Conservation (phyloP, 192 early-diverging fungal genomes). For the Backusella westeae region DNA sequence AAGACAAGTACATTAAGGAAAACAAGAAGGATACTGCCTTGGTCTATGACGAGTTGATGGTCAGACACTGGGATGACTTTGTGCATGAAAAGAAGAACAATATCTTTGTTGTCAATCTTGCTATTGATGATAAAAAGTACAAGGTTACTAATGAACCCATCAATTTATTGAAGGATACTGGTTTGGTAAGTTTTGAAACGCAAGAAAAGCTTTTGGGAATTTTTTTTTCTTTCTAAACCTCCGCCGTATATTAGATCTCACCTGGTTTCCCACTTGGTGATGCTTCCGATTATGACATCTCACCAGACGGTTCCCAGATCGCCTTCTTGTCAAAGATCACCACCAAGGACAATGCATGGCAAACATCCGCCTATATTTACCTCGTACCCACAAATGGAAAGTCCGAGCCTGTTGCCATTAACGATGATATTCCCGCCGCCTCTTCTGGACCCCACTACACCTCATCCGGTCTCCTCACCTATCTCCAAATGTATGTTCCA, state of each 20-base stretch:
- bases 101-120: constrained; percentile 53
- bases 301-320: constrained; percentile 58
- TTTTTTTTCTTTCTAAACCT: constrained; percentile 4
- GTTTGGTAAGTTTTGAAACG: constrained; percentile 33
- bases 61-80: constrained; percentile 81
- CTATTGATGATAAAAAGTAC: constrained; percentile 37
- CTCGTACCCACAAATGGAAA: constrained; percentile 52
- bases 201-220: not conserved
- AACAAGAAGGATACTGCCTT: constrained; percentile 57
- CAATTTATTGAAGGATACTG: constrained; percentile 51
- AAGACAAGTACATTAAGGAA: constrained; percentile 39
- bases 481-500: constrained; percentile 70
- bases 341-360: constrained; percentile 66
- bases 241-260: constrained; percentile 25
- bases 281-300: constrained; percentile 59
- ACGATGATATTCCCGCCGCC: constrained; percentile 52
- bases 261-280: constrained; percentile 58
- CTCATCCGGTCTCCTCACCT: constrained; percentile 66
- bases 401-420: constrained; percentile 42
- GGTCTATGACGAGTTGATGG: constrained; percentile 70
- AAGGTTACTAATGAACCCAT: constrained; percentile 45
- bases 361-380: constrained; percentile 73
- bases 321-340: constrained; percentile 74
- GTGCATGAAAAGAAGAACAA: constrained; percentile 58
- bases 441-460: constrained; percentile 62